These are phyloP conservation scores for Plasmodium chabaudi DNA, from an alignment of 169 alveolate species.

Conservation along the genomic window DNA sequence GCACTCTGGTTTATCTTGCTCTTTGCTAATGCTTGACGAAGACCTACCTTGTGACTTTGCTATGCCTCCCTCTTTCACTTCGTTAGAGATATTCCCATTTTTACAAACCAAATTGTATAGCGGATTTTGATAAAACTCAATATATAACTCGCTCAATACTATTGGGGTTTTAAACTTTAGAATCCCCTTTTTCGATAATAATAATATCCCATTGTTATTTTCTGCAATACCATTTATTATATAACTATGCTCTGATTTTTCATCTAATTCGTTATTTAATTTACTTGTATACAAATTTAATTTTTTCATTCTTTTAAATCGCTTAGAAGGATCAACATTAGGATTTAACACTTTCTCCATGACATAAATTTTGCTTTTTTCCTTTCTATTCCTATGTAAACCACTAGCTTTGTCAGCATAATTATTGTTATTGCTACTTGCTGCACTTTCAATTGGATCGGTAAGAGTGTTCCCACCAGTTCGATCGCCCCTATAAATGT, in stretches of 20 bases:
- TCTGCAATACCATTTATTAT: background rate
- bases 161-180: constrained; percentile 32
- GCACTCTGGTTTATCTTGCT: background rate
- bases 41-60: background rate
- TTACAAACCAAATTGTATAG: constrained; percentile 27
- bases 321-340: constrained; percentile 5
- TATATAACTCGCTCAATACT: constrained; percentile 39
- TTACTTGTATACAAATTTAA: background rate
- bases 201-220: constrained; percentile 19
- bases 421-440: too few species aligned
- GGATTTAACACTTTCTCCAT: constrained; percentile 18
- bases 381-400: background rate
- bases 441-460: too few species aligned
- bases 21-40: background rate
- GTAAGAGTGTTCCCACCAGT: too few species aligned
- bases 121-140: constrained; percentile 34
- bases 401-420: too few species aligned
- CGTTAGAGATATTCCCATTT: background rate
- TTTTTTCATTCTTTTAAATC: constrained; percentile 35
- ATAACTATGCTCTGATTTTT: constrained; percentile 5
- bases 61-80: too few species aligned
- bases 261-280: background rate
- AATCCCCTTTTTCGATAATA: constrained; percentile 40
- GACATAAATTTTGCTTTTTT: constrained; percentile 9
- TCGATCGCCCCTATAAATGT: too few species aligned